Conservation (phyloP, 2,329 filamentous ascomycete genomes). For the Aspergillus aculeatinus region DNA sequence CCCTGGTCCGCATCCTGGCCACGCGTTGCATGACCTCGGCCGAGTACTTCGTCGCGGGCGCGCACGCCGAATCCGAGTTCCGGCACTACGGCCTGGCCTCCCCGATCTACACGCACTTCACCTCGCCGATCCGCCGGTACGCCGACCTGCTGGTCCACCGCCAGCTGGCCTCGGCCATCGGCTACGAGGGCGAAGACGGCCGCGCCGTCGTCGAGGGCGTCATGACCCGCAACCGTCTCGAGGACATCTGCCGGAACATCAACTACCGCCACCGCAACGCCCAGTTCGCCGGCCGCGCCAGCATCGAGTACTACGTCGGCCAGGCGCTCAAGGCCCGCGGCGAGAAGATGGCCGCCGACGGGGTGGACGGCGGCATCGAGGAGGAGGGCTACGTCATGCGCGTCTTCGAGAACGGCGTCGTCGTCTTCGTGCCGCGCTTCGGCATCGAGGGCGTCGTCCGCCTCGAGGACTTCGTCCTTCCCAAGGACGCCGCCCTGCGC, state of each 20-base stretch:
- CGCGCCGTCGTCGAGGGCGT: constrained; percentile 75
- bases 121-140: constrained; percentile 93
- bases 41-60: constrained; percentile 95
- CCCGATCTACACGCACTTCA: constrained; percentile 98
- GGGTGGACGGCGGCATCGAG: constrained; percentile 53
- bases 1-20: constrained; percentile 92
- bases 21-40: constrained; percentile 99
- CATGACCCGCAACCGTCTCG: constrained; percentile 78
- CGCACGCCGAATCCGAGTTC: constrained; percentile 90
- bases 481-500: constrained; percentile 50
- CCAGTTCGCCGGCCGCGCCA: constrained; percentile 89
- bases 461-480: constrained; percentile 74
- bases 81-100: constrained; percentile 94
- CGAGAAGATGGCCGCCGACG: constrained; percentile 40
- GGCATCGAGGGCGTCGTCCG: constrained; percentile 92
- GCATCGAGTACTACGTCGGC: constrained; percentile 96
- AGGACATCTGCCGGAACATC: constrained; percentile 96
- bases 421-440: constrained; percentile 92
- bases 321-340: constrained; percentile 81
- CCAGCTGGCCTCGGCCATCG: constrained; percentile 92
- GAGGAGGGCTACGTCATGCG: constrained; percentile 97
- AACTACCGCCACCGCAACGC: constrained; percentile 96
- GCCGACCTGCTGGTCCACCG: constrained; percentile 94
- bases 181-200: constrained; percentile 63
- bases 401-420: constrained; percentile 95